These are phyloP conservation scores for Lizonia empirigonia DNA, from an alignment of 2,329 filamentous ascomycete genomes.

Conservation along the genomic window DNA sequence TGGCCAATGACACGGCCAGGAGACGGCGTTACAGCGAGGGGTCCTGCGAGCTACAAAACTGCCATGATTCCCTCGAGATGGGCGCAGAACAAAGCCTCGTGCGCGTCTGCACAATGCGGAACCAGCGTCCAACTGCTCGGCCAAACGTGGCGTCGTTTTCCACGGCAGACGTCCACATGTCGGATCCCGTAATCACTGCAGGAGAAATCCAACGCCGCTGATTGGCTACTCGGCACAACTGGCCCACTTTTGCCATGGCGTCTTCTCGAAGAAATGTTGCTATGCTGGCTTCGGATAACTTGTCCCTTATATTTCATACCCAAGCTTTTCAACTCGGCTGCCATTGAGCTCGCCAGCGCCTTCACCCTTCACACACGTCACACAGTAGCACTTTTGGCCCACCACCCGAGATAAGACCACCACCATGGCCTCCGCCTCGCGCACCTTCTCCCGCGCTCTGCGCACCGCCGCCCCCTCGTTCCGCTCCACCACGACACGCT, in stretches of 20 bases:
- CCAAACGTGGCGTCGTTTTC: slow-evolving; percentile 17
- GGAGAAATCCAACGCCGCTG: slow-evolving; percentile 4
- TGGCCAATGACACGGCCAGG: slow-evolving; percentile 10
- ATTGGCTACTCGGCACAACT: slow-evolving; percentile 21
- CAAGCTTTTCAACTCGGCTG: background rate
- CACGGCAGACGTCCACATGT: background rate
- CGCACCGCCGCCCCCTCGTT: slow-evolving; percentile 52
- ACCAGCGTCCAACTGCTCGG: slow-evolving; percentile 17
- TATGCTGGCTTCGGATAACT: slow-evolving; percentile 17
- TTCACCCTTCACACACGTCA: background rate
- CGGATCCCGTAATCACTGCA: slow-evolving; percentile 31
- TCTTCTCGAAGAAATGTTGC: slow-evolving; percentile 27
- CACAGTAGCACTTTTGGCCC: background rate
- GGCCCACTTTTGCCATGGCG: slow-evolving; percentile 10
- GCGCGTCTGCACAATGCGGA: background rate
- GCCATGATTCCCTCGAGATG: background rate
- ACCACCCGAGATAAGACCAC: background rate
- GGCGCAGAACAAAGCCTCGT: background rate
- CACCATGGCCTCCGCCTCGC: slow-evolving; percentile 45
- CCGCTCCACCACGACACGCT: slow-evolving; percentile 64
- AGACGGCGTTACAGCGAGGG: slow-evolving; percentile 6
- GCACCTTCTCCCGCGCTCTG: slow-evolving; percentile 48
- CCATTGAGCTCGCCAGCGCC: slow-evolving; percentile 19
- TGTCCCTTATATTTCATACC: slow-evolving; percentile 20
- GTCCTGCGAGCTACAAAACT: slow-evolving; percentile 12